Evolutionary conservation across 73 alveolate genomes (phyloP).

Genomic region (Tetrahymena thermophila): DNA sequence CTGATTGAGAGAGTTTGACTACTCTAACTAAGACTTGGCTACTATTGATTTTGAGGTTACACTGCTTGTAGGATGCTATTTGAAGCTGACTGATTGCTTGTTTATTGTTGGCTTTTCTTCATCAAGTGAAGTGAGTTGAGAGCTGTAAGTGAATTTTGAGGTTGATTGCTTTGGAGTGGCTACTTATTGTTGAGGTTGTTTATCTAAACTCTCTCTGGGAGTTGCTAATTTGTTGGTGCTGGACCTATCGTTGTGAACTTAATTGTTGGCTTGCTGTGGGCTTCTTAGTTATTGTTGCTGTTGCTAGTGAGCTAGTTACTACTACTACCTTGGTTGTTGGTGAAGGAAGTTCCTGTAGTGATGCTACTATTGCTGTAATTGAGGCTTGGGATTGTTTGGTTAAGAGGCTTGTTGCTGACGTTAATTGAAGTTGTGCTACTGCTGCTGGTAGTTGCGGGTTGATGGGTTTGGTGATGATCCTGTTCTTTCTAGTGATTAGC

Average conservation of each 20-base stretch:
- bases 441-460: background rate
- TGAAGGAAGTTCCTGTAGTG: background rate
- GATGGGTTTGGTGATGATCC: background rate
- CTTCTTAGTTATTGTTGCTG: background rate
- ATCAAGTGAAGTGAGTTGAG: background rate
- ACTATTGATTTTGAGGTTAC: background rate
- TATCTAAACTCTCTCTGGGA: background rate
- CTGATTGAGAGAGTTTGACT: background rate
- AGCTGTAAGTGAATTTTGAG: background rate
- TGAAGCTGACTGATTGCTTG: background rate
- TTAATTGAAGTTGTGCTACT: background rate
- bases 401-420: background rate
- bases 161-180: background rate
- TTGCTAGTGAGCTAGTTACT: too few relatives aligned
- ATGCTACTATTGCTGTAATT: background rate
- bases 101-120: background rate
- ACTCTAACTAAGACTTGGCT: background rate
- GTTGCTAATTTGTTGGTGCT: background rate
- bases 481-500: background rate
- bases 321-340: background rate
- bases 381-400: background rate
- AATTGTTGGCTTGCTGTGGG: background rate
- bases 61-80: background rate
- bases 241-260: background rate
- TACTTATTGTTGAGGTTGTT: background rate